Conservation (phyloP, 164 flowering plant genomes). For the Protea cynaroides region DNA sequence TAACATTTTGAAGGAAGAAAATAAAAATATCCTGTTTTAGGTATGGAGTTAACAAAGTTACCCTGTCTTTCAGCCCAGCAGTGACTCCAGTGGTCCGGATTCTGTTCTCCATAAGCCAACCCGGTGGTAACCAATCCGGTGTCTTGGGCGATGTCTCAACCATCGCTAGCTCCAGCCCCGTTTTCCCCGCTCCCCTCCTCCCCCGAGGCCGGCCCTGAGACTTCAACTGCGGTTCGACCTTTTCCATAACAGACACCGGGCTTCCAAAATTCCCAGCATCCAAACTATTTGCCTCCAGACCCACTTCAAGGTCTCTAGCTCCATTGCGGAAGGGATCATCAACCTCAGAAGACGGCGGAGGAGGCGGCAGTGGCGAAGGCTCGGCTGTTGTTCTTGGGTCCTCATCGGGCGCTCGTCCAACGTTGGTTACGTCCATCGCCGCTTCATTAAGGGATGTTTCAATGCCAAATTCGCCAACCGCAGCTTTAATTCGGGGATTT, state of each 20-base stretch:
- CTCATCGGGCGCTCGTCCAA: not conserved
- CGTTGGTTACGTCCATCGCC: too few species aligned
- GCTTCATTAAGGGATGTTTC: too few species aligned
- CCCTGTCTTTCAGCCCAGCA: not conserved
- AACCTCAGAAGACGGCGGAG: not conserved
- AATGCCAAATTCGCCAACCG: too few species aligned
- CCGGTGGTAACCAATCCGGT: slow-evolving; percentile 4
- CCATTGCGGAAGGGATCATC: not conserved
- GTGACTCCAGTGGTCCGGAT: not conserved
- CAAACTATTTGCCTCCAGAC: not conserved
- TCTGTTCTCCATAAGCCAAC: slow-evolving; percentile 1
- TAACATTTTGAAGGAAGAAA: too few species aligned
- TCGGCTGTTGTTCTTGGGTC: not conserved
- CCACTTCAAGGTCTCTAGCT: too few species aligned
- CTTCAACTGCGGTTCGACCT: not conserved
- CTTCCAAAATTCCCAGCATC: not conserved
- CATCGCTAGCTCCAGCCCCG: not conserved
- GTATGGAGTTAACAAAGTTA: not conserved
- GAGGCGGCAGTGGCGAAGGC: not conserved
- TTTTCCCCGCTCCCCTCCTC: not conserved
- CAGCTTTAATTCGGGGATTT: too few species aligned
- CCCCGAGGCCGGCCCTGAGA: not conserved
- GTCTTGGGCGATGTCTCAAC: not conserved
- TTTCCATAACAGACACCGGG: not conserved
- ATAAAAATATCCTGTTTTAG: too few species aligned